A percentile compares a stretch with the other conserved stretches of the same genome.
These are phyloP conservation scores for Ophiostoma perfectum DNA, from an alignment of 2,329 filamentous ascomycete species.

Conservation along the genomic window DNA sequence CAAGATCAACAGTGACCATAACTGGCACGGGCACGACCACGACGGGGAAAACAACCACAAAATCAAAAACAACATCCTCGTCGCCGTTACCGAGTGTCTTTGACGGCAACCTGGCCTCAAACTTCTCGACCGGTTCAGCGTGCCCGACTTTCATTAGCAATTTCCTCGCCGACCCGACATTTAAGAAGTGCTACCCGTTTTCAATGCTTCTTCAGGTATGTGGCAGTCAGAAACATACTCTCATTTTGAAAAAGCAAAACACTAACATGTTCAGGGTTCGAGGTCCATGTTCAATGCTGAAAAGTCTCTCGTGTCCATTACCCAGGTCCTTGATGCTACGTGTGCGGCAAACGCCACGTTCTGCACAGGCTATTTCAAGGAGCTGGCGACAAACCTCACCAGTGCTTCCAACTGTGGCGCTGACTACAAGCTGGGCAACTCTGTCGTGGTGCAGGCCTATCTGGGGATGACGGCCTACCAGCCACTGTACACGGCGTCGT, in stretches of 20 bases:
- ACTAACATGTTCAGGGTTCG: constrained; percentile 57
- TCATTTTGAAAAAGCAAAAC: constrained; percentile 17
- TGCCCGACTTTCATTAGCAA: constrained; percentile 64
- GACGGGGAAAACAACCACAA: constrained; percentile 6
- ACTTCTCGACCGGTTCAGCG: constrained; percentile 51
- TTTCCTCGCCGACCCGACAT: constrained; percentile 61
- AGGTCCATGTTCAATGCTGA: constrained; percentile 75
- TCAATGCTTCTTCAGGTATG: constrained; percentile 57
- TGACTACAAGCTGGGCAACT: constrained; percentile 64
- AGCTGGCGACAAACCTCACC: constrained; percentile 61
- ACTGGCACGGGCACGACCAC: constrained; percentile 22
- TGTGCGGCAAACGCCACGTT: constrained; percentile 62
- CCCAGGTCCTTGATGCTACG: constrained; percentile 70
- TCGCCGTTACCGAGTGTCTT: constrained; percentile 58
- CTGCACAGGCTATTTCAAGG: constrained; percentile 61
- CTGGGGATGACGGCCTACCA: constrained; percentile 71
- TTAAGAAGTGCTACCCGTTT: constrained; percentile 72
- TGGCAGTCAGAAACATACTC: constrained; percentile 35
- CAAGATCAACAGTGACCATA: constrained; percentile 19
- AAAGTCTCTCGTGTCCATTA: constrained; percentile 65
- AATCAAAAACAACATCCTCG: constrained; percentile 23
- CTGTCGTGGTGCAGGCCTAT: constrained; percentile 67
- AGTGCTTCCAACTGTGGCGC: constrained; percentile 59
- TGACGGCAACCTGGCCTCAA: constrained; percentile 57
- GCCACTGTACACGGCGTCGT: constrained; percentile 73